A percentile compares a stretch with the other conserved stretches of the same genome.
Evolutionary conservation across 1,284 basidiomycete species (phyloP).

Genomic region (Cryptococcus deneoformans): DNA sequence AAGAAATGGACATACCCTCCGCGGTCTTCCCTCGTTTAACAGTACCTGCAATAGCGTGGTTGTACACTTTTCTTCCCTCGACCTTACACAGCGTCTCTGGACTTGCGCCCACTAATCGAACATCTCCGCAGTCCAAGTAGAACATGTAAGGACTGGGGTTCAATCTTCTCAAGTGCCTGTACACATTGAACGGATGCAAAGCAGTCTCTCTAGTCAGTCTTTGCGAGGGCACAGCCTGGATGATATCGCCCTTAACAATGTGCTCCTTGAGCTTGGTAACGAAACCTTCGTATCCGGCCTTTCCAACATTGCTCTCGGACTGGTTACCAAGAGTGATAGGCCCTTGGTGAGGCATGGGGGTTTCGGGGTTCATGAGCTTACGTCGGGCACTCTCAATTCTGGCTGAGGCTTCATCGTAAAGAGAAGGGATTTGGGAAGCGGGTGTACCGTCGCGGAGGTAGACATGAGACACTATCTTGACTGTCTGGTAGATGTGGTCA

Average conservation of each 20-base stretch:
- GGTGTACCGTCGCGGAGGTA: slow-evolving; percentile 63
- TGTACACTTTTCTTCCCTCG: slow-evolving; percentile 85
- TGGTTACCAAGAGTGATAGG: slow-evolving; percentile 58
- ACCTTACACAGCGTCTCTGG: slow-evolving; percentile 99
- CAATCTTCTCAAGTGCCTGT: slow-evolving; percentile 85
- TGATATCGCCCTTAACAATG: slow-evolving; percentile 95
- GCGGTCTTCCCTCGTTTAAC: slow-evolving; percentile 78
- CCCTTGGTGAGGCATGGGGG: slow-evolving; percentile 56
- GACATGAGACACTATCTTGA: slow-evolving; percentile 95
- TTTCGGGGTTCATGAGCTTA: slow-evolving; percentile 59
- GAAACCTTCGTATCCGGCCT: slow-evolving; percentile 86
- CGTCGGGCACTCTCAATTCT: slow-evolving; percentile 75
- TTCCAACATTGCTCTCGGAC: slow-evolving; percentile 86
- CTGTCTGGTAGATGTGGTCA: slow-evolving; percentile 92
- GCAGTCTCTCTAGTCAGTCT: slow-evolving; percentile 77
- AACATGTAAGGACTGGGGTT: slow-evolving; percentile 99
- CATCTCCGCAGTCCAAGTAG: slow-evolving; percentile 88
- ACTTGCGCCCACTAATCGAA: slow-evolving; percentile 93
- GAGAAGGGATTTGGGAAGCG: slow-evolving; percentile 61
- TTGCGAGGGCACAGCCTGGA: slow-evolving; percentile 98
- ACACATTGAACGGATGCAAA: slow-evolving; percentile 96
- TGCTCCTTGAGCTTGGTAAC: slow-evolving; percentile 91
- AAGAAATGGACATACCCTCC: slow-evolving; percentile 60
- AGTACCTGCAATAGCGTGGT: slow-evolving; percentile 98
- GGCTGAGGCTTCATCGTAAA: slow-evolving; percentile 75